A percentile compares a stretch with the other conserved stretches of the same genome.
These are phyloP conservation scores for Chernovozyma sophiae-reginae DNA, from an alignment of 1,139 yeast genomes.

Conservation along the genomic window DNA sequence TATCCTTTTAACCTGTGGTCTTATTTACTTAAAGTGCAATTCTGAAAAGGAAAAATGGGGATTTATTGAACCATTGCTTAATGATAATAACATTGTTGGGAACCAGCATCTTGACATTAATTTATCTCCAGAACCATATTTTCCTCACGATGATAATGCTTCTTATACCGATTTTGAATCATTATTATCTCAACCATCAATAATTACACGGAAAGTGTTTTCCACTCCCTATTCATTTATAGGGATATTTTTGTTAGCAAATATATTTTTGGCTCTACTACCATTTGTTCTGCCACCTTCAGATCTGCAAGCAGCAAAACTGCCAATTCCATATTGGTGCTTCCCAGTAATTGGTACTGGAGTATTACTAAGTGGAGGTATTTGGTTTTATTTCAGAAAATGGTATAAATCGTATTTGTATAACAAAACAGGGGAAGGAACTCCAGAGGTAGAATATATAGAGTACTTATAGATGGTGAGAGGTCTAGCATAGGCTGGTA, in stretches of 20 bases:
- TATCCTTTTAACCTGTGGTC: slow-evolving; percentile 36
- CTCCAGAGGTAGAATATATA: slow-evolving; percentile 13
- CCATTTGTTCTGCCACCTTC: slow-evolving; percentile 56
- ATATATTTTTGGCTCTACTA: slow-evolving; percentile 49
- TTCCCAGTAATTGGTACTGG: slow-evolving; percentile 54
- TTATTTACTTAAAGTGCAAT: slow-evolving; percentile 36
- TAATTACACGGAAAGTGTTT: slow-evolving; percentile 8
- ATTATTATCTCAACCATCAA: slow-evolving; percentile 16
- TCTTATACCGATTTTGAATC: slow-evolving; percentile 13
- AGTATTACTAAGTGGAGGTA: slow-evolving; percentile 43
- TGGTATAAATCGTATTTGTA: slow-evolving; percentile 7
- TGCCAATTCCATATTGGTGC: slow-evolving; percentile 49
- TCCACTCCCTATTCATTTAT: slow-evolving; percentile 31
- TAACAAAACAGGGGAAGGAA: slow-evolving; percentile 8
- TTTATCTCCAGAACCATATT: slow-evolving; percentile 10
- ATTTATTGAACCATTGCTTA: slow-evolving; percentile 5
- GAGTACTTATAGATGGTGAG: slow-evolving; percentile 11
- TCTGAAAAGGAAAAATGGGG: slow-evolving; percentile 31
- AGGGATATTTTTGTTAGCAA: slow-evolving; percentile 41
- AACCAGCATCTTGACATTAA: neutral
- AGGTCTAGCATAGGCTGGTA: no score
- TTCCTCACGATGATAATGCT: slow-evolving; percentile 10
- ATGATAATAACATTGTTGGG: slow-evolving; percentile 9
- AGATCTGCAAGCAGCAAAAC: slow-evolving; percentile 14
- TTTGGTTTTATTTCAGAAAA: slow-evolving; percentile 23